Evolutionary conservation across 495 filamentous ascomycete genomes (phyloP).

Genomic region (Aspergillus olivimuriae): DNA sequence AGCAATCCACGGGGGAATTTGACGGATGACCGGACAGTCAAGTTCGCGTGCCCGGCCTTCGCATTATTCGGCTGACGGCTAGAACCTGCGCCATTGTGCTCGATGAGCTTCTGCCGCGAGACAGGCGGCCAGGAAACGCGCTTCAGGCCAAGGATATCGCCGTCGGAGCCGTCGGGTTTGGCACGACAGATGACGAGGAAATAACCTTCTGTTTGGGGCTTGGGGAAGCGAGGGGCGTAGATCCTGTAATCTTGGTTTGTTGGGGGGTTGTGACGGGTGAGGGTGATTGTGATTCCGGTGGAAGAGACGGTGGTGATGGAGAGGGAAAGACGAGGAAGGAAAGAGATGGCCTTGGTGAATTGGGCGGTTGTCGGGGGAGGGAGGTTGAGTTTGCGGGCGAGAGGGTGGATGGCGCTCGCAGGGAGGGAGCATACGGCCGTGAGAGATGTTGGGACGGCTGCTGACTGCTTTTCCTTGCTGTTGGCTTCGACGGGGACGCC

Average conservation of each 20-base stretch:
- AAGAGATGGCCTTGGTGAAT: slow-evolving; percentile 51
- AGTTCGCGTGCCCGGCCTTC: slow-evolving; percentile 4
- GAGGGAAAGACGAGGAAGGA: slow-evolving; percentile 65
- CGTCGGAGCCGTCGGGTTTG: slow-evolving; percentile 52
- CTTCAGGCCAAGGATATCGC: slow-evolving; percentile 77
- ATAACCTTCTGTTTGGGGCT: slow-evolving; percentile 91
- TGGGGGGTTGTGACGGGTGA: slow-evolving; percentile 62
- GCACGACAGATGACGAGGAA: slow-evolving; percentile 62
- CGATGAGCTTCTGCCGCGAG: slow-evolving; percentile 14
- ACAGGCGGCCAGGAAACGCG: slow-evolving; percentile 64
- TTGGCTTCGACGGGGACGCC: too few species aligned
- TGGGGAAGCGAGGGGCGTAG: slow-evolving; percentile 84
- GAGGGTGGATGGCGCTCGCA: slow-evolving; percentile 13
- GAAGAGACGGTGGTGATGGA: slow-evolving; percentile 53
- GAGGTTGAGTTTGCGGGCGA: slow-evolving; percentile 25
- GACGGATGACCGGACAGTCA: slow-evolving; percentile 39
- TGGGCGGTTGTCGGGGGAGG: slow-evolving; percentile 11
- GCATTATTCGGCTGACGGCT: slow-evolving; percentile 20
- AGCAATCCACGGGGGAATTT: slow-evolving; percentile 51
- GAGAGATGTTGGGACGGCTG: slow-evolving; percentile 17
- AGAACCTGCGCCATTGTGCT: slow-evolving; percentile 17
- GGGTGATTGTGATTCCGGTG: slow-evolving; percentile 51
- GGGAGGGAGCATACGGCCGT: slow-evolving; percentile 24
- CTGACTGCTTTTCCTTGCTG: slow-evolving; percentile 29
- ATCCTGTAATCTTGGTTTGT: slow-evolving; percentile 59